Conservation (phyloP, 208 protist species). For the Leishmania tarentolae region DNA sequence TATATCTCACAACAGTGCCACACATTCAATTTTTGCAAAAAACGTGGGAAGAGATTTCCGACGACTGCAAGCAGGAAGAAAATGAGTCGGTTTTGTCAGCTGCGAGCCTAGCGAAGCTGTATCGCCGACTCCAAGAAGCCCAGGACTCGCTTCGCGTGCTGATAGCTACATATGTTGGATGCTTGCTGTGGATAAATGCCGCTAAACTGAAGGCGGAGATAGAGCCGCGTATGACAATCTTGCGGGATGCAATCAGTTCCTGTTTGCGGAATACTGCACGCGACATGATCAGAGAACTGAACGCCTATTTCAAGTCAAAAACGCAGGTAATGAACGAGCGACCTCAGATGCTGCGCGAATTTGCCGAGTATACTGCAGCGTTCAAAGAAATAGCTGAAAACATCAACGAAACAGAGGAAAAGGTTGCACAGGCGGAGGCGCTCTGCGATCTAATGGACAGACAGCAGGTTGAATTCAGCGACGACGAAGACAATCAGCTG, state of each 20-base stretch:
- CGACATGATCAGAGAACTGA: constrained; percentile 65
- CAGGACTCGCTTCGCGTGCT: constrained; percentile 84
- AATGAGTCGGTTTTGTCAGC: constrained; percentile 57
- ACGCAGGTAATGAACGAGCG: constrained; percentile 83
- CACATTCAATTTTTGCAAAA: constrained; percentile 90
- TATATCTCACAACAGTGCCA: constrained; percentile 76
- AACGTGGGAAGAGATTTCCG: constrained; percentile 77
- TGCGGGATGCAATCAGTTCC: constrained; percentile 74
- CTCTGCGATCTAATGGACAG: constrained; percentile 92
- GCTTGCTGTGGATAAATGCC: constrained; percentile 92
- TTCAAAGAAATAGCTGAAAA: constrained; percentile 82
- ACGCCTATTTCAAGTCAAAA: constrained; percentile 89
- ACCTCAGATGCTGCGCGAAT: constrained; percentile 65
- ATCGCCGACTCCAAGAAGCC: constrained; percentile 78
- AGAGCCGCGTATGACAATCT: constrained; percentile 78
- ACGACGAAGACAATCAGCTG: constrained; percentile 91
- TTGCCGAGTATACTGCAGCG: constrained; percentile 85
- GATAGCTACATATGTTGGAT: constrained; percentile 87
- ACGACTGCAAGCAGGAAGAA: constrained; percentile 74
- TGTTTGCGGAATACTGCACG: constrained; percentile 75
- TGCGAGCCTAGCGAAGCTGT: constrained; percentile 69
- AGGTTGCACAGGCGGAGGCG: constrained; percentile 80
- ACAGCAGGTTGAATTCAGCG: constrained; percentile 86
- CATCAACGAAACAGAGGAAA: constrained; percentile 51
- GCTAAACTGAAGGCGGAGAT: constrained; percentile 89